These are phyloP conservation scores for Sphagnum fallax DNA, from an alignment of 228 moss, liverwort and hornwort genomes.

Conservation along the genomic window DNA sequence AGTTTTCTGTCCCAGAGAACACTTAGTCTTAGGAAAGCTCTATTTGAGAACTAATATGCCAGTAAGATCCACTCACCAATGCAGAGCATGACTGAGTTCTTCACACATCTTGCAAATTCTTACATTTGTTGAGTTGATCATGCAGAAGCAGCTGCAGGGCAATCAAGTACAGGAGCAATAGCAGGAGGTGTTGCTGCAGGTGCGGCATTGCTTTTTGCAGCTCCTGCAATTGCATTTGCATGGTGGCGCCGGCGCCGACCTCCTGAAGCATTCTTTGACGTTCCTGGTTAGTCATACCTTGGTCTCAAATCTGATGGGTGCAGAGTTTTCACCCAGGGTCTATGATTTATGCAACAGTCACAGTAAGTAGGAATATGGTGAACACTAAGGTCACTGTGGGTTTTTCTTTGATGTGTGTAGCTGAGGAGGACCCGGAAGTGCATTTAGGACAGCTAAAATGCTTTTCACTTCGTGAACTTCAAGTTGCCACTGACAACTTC, in stretches of 20 bases:
- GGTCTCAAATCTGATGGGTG: neutral
- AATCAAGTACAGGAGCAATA: constrained; percentile 46
- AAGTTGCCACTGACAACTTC: constrained; percentile 54
- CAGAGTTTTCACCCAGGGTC: neutral
- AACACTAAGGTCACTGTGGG: neutral
- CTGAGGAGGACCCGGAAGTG: constrained; percentile 58
- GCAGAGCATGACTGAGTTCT: neutral
- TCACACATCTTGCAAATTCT: neutral
- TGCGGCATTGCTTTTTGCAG: constrained; percentile 51
- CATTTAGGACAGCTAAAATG: constrained; percentile 54
- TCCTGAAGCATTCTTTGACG: constrained; percentile 55
- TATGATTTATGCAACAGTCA: neutral
- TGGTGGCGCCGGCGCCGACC: constrained; percentile 57
- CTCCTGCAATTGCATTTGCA: constrained; percentile 56
- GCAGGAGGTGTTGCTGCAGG: constrained; percentile 59
- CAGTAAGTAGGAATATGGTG: neutral
- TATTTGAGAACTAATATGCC: neutral
- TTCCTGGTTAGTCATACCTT: constrained; percentile 26
- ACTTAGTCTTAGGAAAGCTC: neutral
- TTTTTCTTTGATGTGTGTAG: constrained; percentile 8
- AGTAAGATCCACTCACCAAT: constrained; percentile 16
- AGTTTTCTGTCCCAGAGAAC: neutral
- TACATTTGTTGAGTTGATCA: neutral
- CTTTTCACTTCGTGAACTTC: constrained; percentile 42
- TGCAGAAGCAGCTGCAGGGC: neutral